Evolutionary conservation across 2,329 filamentous ascomycete genomes (phyloP), one percentile per base, ranked within the genome.

Genomic region (Scedosporium aurantiacum): DNA sequence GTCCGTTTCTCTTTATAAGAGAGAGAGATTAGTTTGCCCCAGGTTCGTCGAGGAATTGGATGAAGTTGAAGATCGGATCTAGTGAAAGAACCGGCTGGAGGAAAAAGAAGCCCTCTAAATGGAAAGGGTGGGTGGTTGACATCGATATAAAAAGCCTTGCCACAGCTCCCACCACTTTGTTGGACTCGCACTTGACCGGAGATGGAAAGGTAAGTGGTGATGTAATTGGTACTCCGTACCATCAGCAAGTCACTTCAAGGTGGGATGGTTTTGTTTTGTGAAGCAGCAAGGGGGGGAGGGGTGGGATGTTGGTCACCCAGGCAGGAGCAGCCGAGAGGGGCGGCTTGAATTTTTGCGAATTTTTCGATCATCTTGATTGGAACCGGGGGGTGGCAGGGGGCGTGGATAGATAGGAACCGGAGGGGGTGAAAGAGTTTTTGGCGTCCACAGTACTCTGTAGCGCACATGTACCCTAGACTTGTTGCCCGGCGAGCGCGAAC

Each of bases 141-240:
- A 23, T 32, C 18, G 43, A 45, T 37, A 28, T 50, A 50, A 52
- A 58, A 60, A 27, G 43, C 41, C 43, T 60, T 52, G 58, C 58
- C 58, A 60, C 58, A 32, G 14, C 27, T 54, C 14, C 18, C 18
- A 16, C 58, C 37, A 25, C 43, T 8, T 37, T 12, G 28, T 37
- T 58, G 57, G 57, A 41, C 57, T 45, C 37, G n/a, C 40, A 43
- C 25, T 27, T 27, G 58, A 25, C 45, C 45, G 47, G 14, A 60
- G 58, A 50, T 21, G 41, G 21, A 43, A 43, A 43, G 43, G 57
- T 50, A 43, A 50, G 40, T 23, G 58, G 58, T 60, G 58, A 60
- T 60, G 58, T 60, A 60, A 60, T 60, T 23, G 43, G 58, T 43
- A 60, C 58, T 52, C 47, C 41, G 58, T 52, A 60, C 41, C 58